Evolutionary conservation across 148 eudicot species (phyloP).

Genomic region (Arctostaphylos glauca): DNA sequence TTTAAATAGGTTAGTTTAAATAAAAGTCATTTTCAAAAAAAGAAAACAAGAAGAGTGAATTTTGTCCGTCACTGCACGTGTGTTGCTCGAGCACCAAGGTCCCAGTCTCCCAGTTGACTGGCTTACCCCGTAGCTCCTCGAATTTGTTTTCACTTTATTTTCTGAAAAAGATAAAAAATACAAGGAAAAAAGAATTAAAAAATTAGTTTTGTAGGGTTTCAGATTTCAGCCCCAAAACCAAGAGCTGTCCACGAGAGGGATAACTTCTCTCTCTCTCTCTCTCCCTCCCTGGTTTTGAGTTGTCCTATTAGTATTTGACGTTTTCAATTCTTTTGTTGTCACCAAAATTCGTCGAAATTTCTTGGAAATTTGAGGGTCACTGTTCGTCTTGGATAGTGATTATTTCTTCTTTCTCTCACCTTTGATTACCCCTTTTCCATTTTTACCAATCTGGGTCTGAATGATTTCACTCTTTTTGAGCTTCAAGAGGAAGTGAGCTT

Average conservation of each 20-base stretch:
- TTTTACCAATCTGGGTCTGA: slow-evolving; percentile 12
- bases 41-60: not conserved
- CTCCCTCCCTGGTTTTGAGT: not conserved
- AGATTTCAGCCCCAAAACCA: slow-evolving; percentile 23
- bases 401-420: not conserved
- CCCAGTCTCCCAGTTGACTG: slow-evolving; percentile 23
- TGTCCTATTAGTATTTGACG: slow-evolving; percentile 8
- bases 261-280: slow-evolving; percentile 9
- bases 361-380: slow-evolving; percentile 10
- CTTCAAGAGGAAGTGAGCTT: slow-evolving; percentile 29
- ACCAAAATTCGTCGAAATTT: not conserved
- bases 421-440: slow-evolving; percentile 1
- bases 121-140: slow-evolving; percentile 18
- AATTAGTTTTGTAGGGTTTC: slow-evolving; percentile 23
- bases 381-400: slow-evolving; percentile 13
- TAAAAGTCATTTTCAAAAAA: not conserved
- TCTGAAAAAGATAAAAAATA: not conserved
- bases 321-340: not conserved
- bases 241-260: slow-evolving; percentile 21
- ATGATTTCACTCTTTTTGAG: slow-evolving; percentile 28
- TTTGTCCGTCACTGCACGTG: slow-evolving; percentile 40
- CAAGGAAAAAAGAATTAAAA: not conserved
- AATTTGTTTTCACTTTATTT: not conserved
- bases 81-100: slow-evolving; percentile 33
- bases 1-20: not conserved